phyloP scores from a whole-genome alignment of 495 filamentous ascomycete species.

The Bathelium albidoporum region DNA sequence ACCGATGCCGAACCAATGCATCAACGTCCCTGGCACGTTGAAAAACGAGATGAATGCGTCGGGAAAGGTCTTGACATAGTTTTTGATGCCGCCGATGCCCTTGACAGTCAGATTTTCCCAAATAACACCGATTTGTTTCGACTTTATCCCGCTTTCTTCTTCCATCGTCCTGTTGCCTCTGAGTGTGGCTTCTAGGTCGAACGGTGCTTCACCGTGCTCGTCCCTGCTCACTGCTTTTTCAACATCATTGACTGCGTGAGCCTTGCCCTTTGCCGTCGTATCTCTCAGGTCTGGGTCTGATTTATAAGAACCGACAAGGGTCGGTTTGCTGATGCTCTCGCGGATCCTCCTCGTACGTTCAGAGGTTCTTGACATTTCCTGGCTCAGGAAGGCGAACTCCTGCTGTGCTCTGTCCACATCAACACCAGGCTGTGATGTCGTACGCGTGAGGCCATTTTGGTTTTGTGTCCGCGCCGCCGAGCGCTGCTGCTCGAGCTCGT shows the following conservation, averaged over 20 bases:
- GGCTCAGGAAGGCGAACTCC: slow-evolving; percentile 65
- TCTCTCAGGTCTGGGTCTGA: slow-evolving; percentile 18
- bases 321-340: slow-evolving; percentile 28
- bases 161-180: slow-evolving; percentile 60
- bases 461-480: neutral
- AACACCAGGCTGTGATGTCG: slow-evolving; percentile 36
- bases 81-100: slow-evolving; percentile 65
- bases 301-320: neutral
- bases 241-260: slow-evolving; percentile 31
- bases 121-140: slow-evolving; percentile 68
- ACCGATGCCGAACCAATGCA: slow-evolving; percentile 47
- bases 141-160: slow-evolving; percentile 61
- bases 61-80: slow-evolving; percentile 68
- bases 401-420: slow-evolving; percentile 64
- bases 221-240: slow-evolving; percentile 41
- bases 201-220: slow-evolving; percentile 43
- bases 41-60: slow-evolving; percentile 70
- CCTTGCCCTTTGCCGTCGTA: slow-evolving; percentile 33
- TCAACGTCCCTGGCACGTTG: slow-evolving; percentile 49
- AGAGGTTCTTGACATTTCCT: slow-evolving; percentile 55
- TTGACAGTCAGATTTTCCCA: slow-evolving; percentile 72
- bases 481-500: neutral
- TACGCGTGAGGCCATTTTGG: neutral
- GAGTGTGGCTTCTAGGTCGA: slow-evolving; percentile 61
- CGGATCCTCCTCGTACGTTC: slow-evolving; percentile 37